Conservation (phyloP, 2,329 filamentous ascomycete genomes). For the Hypomyces rosellus region DNA sequence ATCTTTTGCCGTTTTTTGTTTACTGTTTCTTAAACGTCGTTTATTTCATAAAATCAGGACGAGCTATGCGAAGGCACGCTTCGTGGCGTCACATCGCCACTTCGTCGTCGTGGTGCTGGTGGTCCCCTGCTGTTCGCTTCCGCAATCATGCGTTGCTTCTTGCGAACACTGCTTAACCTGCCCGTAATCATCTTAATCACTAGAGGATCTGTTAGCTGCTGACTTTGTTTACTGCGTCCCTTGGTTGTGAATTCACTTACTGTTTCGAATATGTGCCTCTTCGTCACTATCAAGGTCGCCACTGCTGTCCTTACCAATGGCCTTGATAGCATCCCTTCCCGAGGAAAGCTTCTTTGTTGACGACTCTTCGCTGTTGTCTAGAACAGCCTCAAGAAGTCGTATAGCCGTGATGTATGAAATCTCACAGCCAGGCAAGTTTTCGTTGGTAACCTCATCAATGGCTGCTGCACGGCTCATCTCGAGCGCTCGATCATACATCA, state of each 20-base stretch:
- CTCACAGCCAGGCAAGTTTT: conserved; percentile 81
- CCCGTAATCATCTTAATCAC: conserved; percentile 58
- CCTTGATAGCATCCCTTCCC: conserved; percentile 37
- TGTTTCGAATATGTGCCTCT: conserved; percentile 64
- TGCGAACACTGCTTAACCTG: conserved; percentile 50
- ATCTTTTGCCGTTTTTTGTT: conserved; percentile 3
- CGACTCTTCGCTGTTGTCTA: conserved; percentile 70
- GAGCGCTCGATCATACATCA: conserved; percentile 95
- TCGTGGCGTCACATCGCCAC: conserved; percentile 50
- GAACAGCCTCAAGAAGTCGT: conserved; percentile 86
- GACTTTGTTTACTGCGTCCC: not conserved
- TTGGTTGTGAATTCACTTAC: conserved; percentile 40
- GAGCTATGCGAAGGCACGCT: conserved; percentile 46
- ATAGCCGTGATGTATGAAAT: conserved; percentile 91
- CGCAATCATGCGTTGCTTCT: conserved; percentile 56
- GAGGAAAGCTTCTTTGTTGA: conserved; percentile 27
- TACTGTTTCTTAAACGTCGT: not conserved
- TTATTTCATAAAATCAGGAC: conserved; percentile 17
- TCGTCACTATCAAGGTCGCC: conserved; percentile 60
- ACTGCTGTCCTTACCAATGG: conserved; percentile 25
- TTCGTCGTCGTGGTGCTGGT: conserved; percentile 41
- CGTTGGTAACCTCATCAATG: conserved; percentile 90
- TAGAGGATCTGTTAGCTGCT: not conserved
- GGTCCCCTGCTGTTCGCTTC: conserved; percentile 47
- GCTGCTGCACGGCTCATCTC: conserved; percentile 95